Conservation (phyloP, 1,139 yeast species). For the Cylindricascospora bacillispora region DNA sequence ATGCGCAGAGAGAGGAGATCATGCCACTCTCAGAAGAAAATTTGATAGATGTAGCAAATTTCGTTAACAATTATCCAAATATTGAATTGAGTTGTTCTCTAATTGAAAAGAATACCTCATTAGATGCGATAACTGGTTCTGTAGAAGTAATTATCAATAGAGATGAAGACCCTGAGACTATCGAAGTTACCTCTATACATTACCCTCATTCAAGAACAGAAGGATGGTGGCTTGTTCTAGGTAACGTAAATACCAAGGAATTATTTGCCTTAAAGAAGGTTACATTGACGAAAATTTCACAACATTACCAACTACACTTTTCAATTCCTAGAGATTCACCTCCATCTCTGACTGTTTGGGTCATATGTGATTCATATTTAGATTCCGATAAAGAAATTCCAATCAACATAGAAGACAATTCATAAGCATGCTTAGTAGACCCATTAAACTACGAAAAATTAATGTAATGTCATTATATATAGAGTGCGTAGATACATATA, state of each 20-base stretch:
- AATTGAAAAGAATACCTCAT: conserved; percentile 24
- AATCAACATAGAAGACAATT: conserved; percentile 36
- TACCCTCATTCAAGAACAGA: conserved; percentile 57
- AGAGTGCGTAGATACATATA: background rate
- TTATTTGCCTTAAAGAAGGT: conserved; percentile 67
- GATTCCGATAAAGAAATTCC: conserved; percentile 79
- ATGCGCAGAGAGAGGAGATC: conserved; percentile 55
- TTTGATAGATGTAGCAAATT: conserved; percentile 58
- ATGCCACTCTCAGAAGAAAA: conserved; percentile 41
- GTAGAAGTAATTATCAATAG: conserved; percentile 47
- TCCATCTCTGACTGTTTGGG: conserved; percentile 60
- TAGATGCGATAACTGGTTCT: conserved; percentile 31
- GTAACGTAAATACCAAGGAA: conserved; percentile 47
- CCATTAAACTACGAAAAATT: too few species aligned
- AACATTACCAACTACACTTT: conserved; percentile 42
- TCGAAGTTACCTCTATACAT: conserved; percentile 41
- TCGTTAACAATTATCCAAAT: conserved; percentile 83
- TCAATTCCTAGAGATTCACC: conserved; percentile 49
- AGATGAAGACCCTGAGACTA: conserved; percentile 66
- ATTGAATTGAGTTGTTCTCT: conserved; percentile 51
- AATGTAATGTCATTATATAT: too few species aligned
- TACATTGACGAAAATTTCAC: conserved; percentile 39
- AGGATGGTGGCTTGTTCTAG: conserved; percentile 78
- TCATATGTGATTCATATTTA: conserved; percentile 79
- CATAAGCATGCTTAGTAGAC: too few species aligned